phyloP scores from a whole-genome alignment of 768 basidiomycete genomes.

The Lactifluus subvellereus region DNA sequence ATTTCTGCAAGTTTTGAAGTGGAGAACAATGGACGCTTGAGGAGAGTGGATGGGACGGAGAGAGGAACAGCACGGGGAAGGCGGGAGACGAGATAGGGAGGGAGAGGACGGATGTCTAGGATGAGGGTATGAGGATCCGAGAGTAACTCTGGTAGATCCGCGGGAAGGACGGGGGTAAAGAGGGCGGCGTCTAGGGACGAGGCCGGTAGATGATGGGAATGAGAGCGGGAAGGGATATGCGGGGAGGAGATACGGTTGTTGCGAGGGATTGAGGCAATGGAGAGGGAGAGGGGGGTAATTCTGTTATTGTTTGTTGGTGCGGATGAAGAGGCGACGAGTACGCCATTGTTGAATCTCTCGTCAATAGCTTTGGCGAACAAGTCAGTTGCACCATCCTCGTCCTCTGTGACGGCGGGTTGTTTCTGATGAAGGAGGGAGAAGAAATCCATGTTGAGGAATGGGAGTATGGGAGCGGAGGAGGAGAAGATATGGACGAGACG shows the following conservation, averaged over 20 bases:
- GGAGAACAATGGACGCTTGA: conserved; percentile 85
- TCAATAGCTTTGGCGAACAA: conserved; percentile 53
- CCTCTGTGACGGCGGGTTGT: conserved; percentile 13
- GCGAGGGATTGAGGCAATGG: conserved; percentile 24
- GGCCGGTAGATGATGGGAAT: conserved; percentile 10
- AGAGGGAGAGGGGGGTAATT: conserved; percentile 30
- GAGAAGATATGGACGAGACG: neutral
- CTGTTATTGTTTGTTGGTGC: conserved; percentile 30
- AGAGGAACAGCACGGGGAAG: conserved; percentile 71
- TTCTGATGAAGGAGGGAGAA: conserved; percentile 22
- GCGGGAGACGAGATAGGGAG: conserved; percentile 60
- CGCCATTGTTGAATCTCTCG: conserved; percentile 35
- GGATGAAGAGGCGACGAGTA: conserved; percentile 27
- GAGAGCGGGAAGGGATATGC: conserved; percentile 15
- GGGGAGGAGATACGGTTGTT: conserved; percentile 17
- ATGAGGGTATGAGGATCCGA: conserved; percentile 47
- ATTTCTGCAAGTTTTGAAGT: conserved; percentile 71
- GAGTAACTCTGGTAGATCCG: conserved; percentile 31
- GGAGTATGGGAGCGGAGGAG: neutral
- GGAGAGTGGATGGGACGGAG: conserved; percentile 88
- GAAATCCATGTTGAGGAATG: conserved; percentile 22
- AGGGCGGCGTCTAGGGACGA: conserved; percentile 15
- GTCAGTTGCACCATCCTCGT: conserved; percentile 31
- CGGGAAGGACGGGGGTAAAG: conserved; percentile 28
- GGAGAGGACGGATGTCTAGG: conserved; percentile 85